Percentiles rank a stretch among this genome's conserved stretches.
These are phyloP conservation scores for Coniferiporia weirii DNA, from an alignment of 1,284 basidiomycete species.

Conservation along the genomic window DNA sequence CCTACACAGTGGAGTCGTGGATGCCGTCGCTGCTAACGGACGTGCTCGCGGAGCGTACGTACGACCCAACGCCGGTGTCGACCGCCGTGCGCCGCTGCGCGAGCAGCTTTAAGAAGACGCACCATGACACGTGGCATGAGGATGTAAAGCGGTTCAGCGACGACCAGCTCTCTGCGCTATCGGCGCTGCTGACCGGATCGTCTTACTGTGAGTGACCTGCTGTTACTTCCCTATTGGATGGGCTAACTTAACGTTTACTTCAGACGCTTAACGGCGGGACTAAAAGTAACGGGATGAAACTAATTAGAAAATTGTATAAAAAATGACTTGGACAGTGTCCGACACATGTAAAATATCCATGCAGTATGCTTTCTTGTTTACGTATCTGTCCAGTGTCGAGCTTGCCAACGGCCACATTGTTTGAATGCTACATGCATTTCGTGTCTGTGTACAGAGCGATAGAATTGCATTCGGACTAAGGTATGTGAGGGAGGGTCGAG, in stretches of 20 bases:
- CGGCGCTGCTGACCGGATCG: constrained; percentile 66
- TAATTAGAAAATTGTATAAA: no score
- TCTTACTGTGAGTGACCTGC: constrained; percentile 57
- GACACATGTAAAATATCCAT: background rate
- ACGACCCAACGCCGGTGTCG: constrained; percentile 76
- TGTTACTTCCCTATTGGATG: background rate
- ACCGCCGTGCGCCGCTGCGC: constrained; percentile 70
- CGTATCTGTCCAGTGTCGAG: background rate
- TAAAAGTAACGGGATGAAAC: no score
- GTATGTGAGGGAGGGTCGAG: background rate
- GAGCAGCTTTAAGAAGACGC: constrained; percentile 70
- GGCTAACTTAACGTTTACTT: background rate
- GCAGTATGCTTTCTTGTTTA: background rate
- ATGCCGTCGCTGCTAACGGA: constrained; percentile 71
- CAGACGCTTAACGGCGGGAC: constrained; percentile 28
- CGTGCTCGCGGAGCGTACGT: constrained; percentile 74
- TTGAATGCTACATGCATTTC: background rate
- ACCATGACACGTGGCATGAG: constrained; percentile 83
- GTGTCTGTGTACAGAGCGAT: background rate
- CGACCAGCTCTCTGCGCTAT: constrained; percentile 65
- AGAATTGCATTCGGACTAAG: background rate
- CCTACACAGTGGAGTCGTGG: constrained; percentile 84
- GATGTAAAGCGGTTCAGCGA: constrained; percentile 72
- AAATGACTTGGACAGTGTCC: no score
- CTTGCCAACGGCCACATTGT: background rate